Evolutionary conservation across 1,139 yeast genomes (phyloP).

Genomic region (Dujonia santamariae): DNA sequence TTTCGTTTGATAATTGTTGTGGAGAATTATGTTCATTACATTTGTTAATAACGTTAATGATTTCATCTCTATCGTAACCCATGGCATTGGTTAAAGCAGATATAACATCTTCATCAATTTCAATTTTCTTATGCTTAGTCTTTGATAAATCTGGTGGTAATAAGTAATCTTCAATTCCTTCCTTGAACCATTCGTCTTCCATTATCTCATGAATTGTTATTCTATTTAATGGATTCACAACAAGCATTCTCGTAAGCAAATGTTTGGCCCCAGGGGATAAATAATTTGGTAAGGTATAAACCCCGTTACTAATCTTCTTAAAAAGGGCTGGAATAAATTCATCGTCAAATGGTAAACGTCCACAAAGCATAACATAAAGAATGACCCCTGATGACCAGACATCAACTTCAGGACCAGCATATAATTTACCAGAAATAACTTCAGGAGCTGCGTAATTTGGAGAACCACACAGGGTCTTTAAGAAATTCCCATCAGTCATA

Average conservation of each 20-base stretch:
- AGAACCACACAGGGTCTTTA: slow-evolving; percentile 94
- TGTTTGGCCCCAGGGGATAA: slow-evolving; percentile 86
- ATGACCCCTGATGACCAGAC: slow-evolving; percentile 99
- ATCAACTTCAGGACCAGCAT: slow-evolving; percentile 98
- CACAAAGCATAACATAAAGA: slow-evolving; percentile 93
- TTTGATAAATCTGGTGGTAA: slow-evolving; percentile 63
- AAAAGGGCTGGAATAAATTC: slow-evolving; percentile 95
- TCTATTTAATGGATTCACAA: slow-evolving; percentile 93
- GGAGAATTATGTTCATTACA: slow-evolving; percentile 41
- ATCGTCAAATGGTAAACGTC: slow-evolving; percentile 95
- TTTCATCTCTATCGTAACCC: slow-evolving; percentile 92
- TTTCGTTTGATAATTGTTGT: slow-evolving; percentile 56
- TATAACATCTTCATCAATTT: slow-evolving; percentile 77
- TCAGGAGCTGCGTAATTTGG: slow-evolving; percentile 99
- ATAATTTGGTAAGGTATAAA: slow-evolving; percentile 87
- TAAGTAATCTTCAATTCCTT: slow-evolving; percentile 77
- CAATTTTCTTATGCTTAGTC: slow-evolving; percentile 38
- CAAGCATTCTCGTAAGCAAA: slow-evolving; percentile 86
- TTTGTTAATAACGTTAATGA: slow-evolving; percentile 62
- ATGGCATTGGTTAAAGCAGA: slow-evolving; percentile 77
- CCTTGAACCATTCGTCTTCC: slow-evolving; percentile 95
- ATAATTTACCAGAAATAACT: slow-evolving; percentile 91
- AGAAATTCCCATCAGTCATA: slow-evolving; percentile 97
- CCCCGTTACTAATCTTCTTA: slow-evolving; percentile 93
- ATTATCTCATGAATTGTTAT: slow-evolving; percentile 91